phyloP scores from a whole-genome alignment of 768 basidiomycete genomes.

The Serendipita vermifera region DNA sequence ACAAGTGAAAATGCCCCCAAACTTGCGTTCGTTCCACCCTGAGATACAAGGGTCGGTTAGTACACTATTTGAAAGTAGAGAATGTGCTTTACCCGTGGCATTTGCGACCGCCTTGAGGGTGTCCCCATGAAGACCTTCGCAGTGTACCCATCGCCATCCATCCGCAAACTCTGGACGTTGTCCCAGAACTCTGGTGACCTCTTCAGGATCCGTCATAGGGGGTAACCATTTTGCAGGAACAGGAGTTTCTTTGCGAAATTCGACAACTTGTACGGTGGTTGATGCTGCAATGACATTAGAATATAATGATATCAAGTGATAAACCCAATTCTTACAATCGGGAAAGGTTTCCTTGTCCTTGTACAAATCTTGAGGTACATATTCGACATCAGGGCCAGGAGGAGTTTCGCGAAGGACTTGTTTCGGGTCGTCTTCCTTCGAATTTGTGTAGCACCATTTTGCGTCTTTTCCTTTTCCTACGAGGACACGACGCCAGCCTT shows the following conservation, averaged over 20 bases:
- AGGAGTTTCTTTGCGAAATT: background rate
- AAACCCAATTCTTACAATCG: background rate
- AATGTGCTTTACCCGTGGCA: background rate
- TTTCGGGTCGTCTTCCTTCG: background rate
- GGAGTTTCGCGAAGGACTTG: background rate
- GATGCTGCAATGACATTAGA: background rate
- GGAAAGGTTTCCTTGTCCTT: background rate
- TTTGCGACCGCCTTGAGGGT: background rate
- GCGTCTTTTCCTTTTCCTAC: background rate
- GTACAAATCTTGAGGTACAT: background rate
- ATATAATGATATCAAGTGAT: background rate
- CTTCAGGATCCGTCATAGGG: background rate
- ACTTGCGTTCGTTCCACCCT: background rate
- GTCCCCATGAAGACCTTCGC: background rate
- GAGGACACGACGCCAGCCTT: background rate
- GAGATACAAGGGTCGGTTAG: too few relatives aligned
- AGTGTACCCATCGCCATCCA: constrained; percentile 7
- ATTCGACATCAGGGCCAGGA: background rate
- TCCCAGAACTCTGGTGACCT: background rate
- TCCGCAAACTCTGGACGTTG: background rate
- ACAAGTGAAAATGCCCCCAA: constrained; percentile 7
- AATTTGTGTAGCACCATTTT: constrained; percentile 1
- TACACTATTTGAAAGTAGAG: too few relatives aligned
- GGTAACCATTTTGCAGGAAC: background rate
- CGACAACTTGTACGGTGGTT: constrained; percentile 3